Evolutionary conservation across 768 basidiomycete genomes (phyloP), one percentile per base, ranked within the genome.

Genomic region (Holtermannia corniformis): DNA sequence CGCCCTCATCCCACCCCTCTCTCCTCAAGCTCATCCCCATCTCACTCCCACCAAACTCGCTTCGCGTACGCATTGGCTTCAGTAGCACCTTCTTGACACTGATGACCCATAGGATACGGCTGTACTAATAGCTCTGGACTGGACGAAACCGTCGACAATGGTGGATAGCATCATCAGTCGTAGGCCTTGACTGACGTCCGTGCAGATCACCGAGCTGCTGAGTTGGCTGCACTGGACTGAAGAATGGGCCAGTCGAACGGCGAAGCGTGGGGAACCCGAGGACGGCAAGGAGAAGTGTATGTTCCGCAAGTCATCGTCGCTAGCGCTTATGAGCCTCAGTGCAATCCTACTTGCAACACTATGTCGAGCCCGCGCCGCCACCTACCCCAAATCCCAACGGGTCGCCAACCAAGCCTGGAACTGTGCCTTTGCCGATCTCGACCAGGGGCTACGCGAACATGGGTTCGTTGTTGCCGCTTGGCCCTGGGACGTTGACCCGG

Each of bases 61-160:
- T 68, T 1, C 51, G 58, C 2, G 62, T 68, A 32, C 58, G 24
- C 75, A 80, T 4, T 72, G 88, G 12, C 78, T 80, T 32, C 12
- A 47, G 24, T 46, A 19, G 26, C 49, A 7, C 47, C 27, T 22
- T 43, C 7, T 40, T 40, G 25, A 23, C 20, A 48, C 23, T 14
- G 12, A n/a, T 40, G 46, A 46, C 13, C 5, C 11, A 24, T 37
- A 70, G 62, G 68, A 72, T 51, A 70, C 71, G 5, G 65, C 63
- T 12, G 81, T 90, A 43, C 74, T 95, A 64, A 85, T 97, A 61
- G 81, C 84, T 0, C 75, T 99, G 10, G 93, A 99, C 71, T 99
- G 95, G 93, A 93, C 90, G 60, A 80, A 80, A 59, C 93, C 93
- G 0, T 92, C 88, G 82, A 80, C 83, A 1, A 97, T 97, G 70